Evolutionary conservation across 2,329 filamentous ascomycete genomes (phyloP), one percentile per base, ranked within the genome.

Genomic region (Fusarium xylarioides): DNA sequence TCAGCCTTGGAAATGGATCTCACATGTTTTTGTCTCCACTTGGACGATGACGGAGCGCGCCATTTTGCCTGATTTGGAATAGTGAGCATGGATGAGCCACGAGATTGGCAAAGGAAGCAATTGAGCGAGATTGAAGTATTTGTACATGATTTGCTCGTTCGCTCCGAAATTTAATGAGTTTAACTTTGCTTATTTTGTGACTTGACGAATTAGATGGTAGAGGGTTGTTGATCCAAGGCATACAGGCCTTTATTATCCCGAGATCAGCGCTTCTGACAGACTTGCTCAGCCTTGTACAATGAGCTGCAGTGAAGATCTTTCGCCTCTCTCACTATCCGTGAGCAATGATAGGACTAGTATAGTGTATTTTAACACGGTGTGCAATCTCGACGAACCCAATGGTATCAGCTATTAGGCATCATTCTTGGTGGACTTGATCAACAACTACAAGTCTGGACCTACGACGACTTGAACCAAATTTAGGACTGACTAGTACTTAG

Each of bases 261-360:
- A 57, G 56, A 69, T 65, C 65, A 28, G 34, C 69, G 38, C n/a
- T 43, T 67, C 66, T 32, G 11, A 40, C 21, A 49, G 18, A 50
- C 7, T 43, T 16, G 10, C 71, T 74, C 63, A 66, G 71, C 71
- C 71, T 44, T 74, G 67, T 64, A 26, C 32, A 19, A 57, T 28
- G 2, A 35, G 53, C 40, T 56, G 14, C 19, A 40, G 15, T 54
- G 34, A 18, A n/a, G 19, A 53, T 37, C 32, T 53, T 16, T 21
- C 0, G 14, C 32, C 32, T 21, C 23, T 44, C n/a, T 34, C 6
- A n/a, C 21, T 32, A 9, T 28, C 16, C 5, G 5, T 7, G 11
- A 47, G 8, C 7, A 15, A 16, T 49, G 32, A 37, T 19, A 11
- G 32, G 34, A 12, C 6, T 6, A n/a, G 44, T 11, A 47, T 47